These are phyloP conservation scores for Alternaria sp. DNA, from an alignment of 2,329 filamentous ascomycete species.

Conservation along the genomic window DNA sequence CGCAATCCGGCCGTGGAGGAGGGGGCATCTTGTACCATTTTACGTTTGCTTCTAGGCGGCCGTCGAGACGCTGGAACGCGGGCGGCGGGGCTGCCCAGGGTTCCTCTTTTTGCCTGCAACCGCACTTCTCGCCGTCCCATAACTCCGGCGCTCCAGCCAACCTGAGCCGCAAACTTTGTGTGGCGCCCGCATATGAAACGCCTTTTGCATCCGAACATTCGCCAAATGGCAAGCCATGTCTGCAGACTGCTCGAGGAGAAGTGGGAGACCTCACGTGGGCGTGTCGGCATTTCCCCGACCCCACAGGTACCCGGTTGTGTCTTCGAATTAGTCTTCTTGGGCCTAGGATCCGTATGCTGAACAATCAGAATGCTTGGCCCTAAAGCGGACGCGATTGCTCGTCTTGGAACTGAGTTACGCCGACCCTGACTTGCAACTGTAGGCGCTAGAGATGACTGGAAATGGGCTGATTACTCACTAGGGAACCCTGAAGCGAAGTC, in stretches of 20 bases:
- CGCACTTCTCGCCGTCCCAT: constrained; percentile 8
- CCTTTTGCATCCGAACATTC: constrained; percentile 19
- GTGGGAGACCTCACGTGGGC: constrained; percentile 27
- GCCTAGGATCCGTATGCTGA: constrained; percentile 24
- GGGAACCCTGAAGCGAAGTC: background rate
- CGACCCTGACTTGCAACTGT: constrained; percentile 3
- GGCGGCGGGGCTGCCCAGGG: constrained; percentile 15
- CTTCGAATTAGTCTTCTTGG: constrained; percentile 12
- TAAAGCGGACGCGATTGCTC: constrained; percentile 1
- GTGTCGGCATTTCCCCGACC: constrained; percentile 24
- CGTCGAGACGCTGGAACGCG: constrained; percentile 14
- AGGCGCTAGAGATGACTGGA: constrained; percentile 3
- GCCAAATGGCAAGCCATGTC: constrained; percentile 11
- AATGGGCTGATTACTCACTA: background rate
- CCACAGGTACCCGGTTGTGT: constrained; percentile 13
- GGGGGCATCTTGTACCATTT: constrained; percentile 13
- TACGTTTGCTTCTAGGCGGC: constrained; percentile 3
- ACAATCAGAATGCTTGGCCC: constrained; percentile 19
- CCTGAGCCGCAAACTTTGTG: constrained; percentile 17
- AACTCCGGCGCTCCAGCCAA: constrained; percentile 6
- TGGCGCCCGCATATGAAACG: constrained; percentile 23
- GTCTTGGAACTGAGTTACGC: background rate
- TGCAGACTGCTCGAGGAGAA: constrained; percentile 3
- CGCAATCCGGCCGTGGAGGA: background rate
- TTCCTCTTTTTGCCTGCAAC: constrained; percentile 2